These are phyloP conservation scores for Immersiella caudata DNA, from an alignment of 495 filamentous ascomycete genomes.

Conservation along the genomic window DNA sequence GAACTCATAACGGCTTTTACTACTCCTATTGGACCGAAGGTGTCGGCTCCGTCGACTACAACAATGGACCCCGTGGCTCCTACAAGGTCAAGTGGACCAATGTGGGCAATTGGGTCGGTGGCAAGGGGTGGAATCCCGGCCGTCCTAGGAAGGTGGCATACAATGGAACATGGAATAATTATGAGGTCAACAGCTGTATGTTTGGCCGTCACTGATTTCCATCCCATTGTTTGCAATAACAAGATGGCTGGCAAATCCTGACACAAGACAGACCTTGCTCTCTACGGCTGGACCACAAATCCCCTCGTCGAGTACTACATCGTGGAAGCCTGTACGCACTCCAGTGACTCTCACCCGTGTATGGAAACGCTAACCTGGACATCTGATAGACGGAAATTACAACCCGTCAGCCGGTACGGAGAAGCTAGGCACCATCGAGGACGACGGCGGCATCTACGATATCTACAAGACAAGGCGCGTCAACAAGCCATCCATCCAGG, in stretches of 20 bases:
- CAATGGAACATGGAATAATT: slow-evolving; percentile 34
- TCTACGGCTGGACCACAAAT: slow-evolving; percentile 65
- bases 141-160: slow-evolving; percentile 17
- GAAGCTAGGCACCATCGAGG: slow-evolving; percentile 56
- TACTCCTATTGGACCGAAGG: slow-evolving; percentile 56
- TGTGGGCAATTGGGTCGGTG: slow-evolving; percentile 59
- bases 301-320: slow-evolving; percentile 70
- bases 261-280: slow-evolving; percentile 25
- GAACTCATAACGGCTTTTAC: slow-evolving; percentile 59
- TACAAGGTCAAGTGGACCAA: slow-evolving; percentile 57
- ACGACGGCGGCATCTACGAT: slow-evolving; percentile 64
- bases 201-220: background rate
- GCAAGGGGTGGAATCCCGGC: slow-evolving; percentile 62
- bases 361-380: too few relatives aligned
- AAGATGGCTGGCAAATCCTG: too few relatives aligned
- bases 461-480: slow-evolving; percentile 61
- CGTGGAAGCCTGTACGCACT: slow-evolving; percentile 51
- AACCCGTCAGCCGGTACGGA: slow-evolving; percentile 49
- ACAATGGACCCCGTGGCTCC: slow-evolving; percentile 52
- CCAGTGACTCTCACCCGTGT: too few relatives aligned
- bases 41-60: slow-evolving; percentile 53
- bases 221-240: too few relatives aligned
- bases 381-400: slow-evolving; percentile 46
- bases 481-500: slow-evolving; percentile 61
- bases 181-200: slow-evolving; percentile 32